Percentiles rank a stretch among this genome's conserved stretches.
phyloP scores from a whole-genome alignment of 352 stramenopile genomes.

The Pythium periplocum region DNA sequence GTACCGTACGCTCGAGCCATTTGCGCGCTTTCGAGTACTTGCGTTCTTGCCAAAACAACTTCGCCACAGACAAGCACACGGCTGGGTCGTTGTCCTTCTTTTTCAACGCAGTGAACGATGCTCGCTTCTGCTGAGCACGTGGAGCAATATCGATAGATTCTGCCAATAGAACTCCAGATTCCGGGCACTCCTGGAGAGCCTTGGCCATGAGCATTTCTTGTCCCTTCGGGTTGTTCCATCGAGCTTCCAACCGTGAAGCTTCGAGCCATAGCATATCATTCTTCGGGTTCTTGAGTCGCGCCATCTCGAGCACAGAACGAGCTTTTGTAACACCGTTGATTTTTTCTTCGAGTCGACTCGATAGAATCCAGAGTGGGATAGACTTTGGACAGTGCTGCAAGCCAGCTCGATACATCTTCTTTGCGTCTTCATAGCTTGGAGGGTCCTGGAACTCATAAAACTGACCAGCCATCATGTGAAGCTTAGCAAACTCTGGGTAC shows the following conservation, averaged over 20 bases:
- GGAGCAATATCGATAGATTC: conserved; percentile 95
- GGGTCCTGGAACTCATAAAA: conserved; percentile 69
- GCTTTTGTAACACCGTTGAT: conserved; percentile 92
- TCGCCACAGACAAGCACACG: conserved; percentile 96
- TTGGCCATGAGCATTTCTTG: conserved; percentile 96
- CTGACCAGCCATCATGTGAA: conserved; percentile 98
- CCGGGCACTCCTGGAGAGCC: conserved; percentile 96
- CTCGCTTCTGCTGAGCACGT: conserved; percentile 93
- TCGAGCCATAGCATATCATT: conserved; percentile 95
- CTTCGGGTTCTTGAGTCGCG: conserved; percentile 93
- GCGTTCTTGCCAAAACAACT: conserved; percentile 95
- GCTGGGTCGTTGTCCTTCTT: conserved; percentile 95
- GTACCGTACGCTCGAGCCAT: conserved; percentile 96
- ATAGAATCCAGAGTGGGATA: conserved; percentile 92
- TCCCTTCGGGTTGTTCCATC: conserved; percentile 90
- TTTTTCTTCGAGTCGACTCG: conserved; percentile 92
- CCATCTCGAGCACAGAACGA: conserved; percentile 95
- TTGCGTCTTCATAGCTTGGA: conserved; percentile 63
- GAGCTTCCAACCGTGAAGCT: conserved; percentile 91
- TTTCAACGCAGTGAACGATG: conserved; percentile 95
- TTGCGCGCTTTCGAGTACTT: conserved; percentile 96
- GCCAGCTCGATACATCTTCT: conserved; percentile 91
- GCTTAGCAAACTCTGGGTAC: conserved; percentile 92
- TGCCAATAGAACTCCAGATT: conserved; percentile 92
- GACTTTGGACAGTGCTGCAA: conserved; percentile 91